Base-by-base conservation (phyloP, 164 flowering plant species). In the Euptelea pleiosperma region DNA sequence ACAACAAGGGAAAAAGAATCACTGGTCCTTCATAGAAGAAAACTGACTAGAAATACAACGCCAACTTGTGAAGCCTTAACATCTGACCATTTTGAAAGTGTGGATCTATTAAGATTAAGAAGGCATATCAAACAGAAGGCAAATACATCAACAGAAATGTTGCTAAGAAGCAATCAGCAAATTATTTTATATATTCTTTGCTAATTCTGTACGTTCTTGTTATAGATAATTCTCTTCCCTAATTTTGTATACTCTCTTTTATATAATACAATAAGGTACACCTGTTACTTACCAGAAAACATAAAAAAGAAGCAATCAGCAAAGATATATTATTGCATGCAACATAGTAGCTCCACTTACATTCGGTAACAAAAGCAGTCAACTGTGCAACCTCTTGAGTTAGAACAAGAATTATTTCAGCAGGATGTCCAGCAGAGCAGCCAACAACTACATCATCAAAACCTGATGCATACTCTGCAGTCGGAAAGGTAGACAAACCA, bases 361-460 rank as follows among this genome's bases (percentile, higher is more conserved):
- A 67, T 42, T 85, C 94, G 34, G 76, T 42, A 51, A 90, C 70
- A 28, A 76, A 45, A 67, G 75, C 53, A 55, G 84, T 81, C 61
- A 93, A 53, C 31, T 74, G 73, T 16, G 65, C 37, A 56, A 90
- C 33, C 70, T 90, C 96, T 68, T 88, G 83, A 56, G 57, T 73
- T 41, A 93, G 60, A 11, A 45, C 41, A 53, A 75, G 55, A 61
- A 90, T 74, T 45, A 88, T 43, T 75, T 88, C 97, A 58, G 91
- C 74, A 62, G 99, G 99, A 68, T 93, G 97, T 34, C 97, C 97
- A 73, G 70, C 69, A 61, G 77, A 81, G 78, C 99, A 90, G 30
- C 99, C 99, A 64, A 80, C 54, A 52, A 82, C 59, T 30, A 65
- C 56, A 65, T 79, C 79, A 63, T 72, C 71, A 62, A 57, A 45